These are phyloP conservation scores for Plasmodium cynomolgi DNA, from an alignment of 169 alveolate species.

Conservation along the genomic window DNA sequence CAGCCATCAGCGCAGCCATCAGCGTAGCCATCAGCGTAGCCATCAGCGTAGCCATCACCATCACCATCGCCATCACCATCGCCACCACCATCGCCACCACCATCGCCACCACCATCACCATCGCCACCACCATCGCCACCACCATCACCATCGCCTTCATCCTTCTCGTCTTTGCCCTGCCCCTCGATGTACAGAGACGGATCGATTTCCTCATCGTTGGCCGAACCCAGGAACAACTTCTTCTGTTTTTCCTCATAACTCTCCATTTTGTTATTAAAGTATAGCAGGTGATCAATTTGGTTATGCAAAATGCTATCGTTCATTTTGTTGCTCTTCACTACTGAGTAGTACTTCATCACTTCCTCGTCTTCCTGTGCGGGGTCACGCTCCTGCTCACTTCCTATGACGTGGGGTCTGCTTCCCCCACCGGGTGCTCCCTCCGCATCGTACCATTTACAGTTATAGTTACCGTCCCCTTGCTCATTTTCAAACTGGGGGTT, in stretches of 20 bases:
- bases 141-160: neutral
- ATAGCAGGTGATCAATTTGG: constrained; percentile 35
- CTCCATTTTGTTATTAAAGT: constrained; percentile 27
- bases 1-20: no score
- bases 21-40: no score
- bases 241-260: constrained; percentile 48
- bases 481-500: neutral
- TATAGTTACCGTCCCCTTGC: neutral
- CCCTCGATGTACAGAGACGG: neutral
- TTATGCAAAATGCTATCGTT: constrained; percentile 30
- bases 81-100: no score
- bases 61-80: no score
- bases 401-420: neutral
- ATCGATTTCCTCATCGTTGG: constrained; percentile 49
- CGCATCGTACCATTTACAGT: neutral
- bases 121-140: neutral
- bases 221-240: constrained; percentile 10
- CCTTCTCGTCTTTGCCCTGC: neutral
- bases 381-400: neutral
- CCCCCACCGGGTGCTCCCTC: neutral
- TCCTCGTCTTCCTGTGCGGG: constrained; percentile 22
- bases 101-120: no score
- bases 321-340: constrained; percentile 31
- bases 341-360: constrained; percentile 48
- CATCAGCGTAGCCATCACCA: no score